Conservation (phyloP, 2,329 filamentous ascomycete species). For the Mollisia scopiformis region DNA sequence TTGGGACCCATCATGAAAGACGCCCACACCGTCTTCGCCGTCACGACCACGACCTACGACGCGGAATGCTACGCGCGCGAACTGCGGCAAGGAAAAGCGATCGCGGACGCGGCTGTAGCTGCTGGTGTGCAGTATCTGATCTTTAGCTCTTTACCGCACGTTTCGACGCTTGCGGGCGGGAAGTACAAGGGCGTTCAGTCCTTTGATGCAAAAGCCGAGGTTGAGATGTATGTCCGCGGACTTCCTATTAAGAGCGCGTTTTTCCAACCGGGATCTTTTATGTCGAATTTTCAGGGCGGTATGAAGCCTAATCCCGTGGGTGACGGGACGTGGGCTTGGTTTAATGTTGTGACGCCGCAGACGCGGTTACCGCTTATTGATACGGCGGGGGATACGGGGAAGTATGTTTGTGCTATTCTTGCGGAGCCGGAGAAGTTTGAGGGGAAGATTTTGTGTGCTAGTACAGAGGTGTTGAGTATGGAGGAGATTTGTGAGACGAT, state of each 20-base stretch:
- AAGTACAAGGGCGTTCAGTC: slow-evolving; percentile 40
- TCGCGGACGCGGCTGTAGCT: not conserved
- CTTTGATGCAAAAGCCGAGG: slow-evolving; percentile 38
- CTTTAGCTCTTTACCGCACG: slow-evolving; percentile 44
- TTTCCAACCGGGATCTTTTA: slow-evolving; percentile 48
- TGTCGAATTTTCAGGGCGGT: slow-evolving; percentile 48
- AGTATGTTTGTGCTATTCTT: slow-evolving; percentile 42
- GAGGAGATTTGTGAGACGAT: slow-evolving; percentile 12
- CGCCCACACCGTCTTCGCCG: slow-evolving; percentile 50
- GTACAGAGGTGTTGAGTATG: slow-evolving; percentile 37
- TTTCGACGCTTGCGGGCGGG: slow-evolving; percentile 40
- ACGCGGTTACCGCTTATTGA: slow-evolving; percentile 34
- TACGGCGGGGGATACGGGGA: slow-evolving; percentile 32
- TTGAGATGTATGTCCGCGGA: slow-evolving; percentile 40
- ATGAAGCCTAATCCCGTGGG: slow-evolving; percentile 22
- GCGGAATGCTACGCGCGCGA: not conserved
- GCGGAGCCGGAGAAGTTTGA: slow-evolving; percentile 46
- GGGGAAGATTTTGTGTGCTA: slow-evolving; percentile 48
- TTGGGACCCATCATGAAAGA: slow-evolving; percentile 45
- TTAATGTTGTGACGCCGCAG: slow-evolving; percentile 22
- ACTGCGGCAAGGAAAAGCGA: not conserved
- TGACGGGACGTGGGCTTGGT: slow-evolving; percentile 25
- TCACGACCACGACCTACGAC: slow-evolving; percentile 42
- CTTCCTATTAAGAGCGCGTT: slow-evolving; percentile 48
- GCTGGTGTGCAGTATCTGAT: slow-evolving; percentile 44